Conservation (phyloP, 2,329 filamentous ascomycete genomes). For the Epichloe scottii region DNA sequence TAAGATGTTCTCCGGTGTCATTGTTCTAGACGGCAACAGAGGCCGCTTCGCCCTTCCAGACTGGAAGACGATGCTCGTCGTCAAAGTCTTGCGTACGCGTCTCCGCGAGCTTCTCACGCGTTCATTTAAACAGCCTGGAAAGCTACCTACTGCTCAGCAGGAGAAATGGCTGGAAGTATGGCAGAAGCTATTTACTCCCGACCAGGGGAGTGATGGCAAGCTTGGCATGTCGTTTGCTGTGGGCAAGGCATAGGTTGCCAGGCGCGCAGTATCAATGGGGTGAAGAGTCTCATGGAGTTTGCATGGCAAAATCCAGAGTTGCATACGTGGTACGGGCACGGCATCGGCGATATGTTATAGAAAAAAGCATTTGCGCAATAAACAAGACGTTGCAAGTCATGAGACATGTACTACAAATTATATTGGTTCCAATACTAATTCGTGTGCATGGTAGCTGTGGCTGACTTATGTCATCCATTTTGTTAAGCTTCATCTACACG, state of each 20-base stretch:
- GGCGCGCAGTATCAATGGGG: background rate
- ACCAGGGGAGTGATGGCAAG: conserved; percentile 24
- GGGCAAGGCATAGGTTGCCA: conserved; percentile 17
- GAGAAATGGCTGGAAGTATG: conserved; percentile 64
- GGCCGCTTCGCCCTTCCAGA: conserved; percentile 71
- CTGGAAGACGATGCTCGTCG: conserved; percentile 83
- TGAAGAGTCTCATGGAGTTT: background rate
- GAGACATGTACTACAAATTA: too few species aligned
- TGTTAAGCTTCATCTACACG: too few species aligned
- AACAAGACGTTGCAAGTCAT: too few species aligned
- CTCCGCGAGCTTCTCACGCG: conserved; percentile 64
- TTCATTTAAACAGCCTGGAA: conserved; percentile 56
- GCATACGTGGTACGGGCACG: too few species aligned
- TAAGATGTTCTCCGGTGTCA: conserved; percentile 73
- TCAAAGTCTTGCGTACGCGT: conserved; percentile 65
- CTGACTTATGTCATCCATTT: too few species aligned
- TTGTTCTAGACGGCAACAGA: conserved; percentile 78
- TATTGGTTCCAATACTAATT: too few species aligned
- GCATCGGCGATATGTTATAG: too few species aligned
- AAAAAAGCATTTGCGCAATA: background rate
- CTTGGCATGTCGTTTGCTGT: conserved; percentile 12
- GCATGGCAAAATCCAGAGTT: too few species aligned
- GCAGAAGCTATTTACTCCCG: conserved; percentile 54
- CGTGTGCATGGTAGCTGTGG: too few species aligned
- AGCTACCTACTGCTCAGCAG: conserved; percentile 51